Evolutionary conservation across 345 rosid species (phyloP).

Genomic region (Eucalyptus melliodora): DNA sequence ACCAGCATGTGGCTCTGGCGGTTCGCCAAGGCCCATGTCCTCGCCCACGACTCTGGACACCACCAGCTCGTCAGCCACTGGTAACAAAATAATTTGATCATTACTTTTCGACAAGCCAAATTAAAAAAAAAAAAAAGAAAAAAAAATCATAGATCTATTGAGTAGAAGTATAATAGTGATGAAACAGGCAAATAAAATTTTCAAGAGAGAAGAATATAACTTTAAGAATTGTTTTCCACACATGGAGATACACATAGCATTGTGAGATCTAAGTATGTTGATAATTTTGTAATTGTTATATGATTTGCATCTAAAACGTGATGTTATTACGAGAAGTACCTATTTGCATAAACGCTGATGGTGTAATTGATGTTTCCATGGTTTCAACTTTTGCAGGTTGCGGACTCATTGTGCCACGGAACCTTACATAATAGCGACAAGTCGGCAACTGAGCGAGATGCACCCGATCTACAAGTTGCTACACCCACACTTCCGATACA

Average conservation of each 20-base stretch:
- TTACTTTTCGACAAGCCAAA: not conserved
- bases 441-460: constrained; percentile 57
- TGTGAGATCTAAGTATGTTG: too few species aligned
- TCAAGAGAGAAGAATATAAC: too few species aligned
- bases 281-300: not conserved
- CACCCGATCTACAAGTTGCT: constrained; percentile 54
- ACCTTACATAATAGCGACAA: constrained; percentile 57
- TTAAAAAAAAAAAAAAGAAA: not conserved
- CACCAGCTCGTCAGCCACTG: constrained; percentile 75
- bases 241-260: too few species aligned
- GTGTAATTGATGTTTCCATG: not conserved
- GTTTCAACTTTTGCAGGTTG: constrained; percentile 22
- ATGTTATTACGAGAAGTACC: too few species aligned
- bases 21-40: constrained; percentile 58
- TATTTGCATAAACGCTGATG: too few species aligned
- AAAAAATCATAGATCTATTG: not conserved
- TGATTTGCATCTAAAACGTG: not conserved
- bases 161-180: too few species aligned
- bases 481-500: constrained; percentile 66
- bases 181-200: too few species aligned
- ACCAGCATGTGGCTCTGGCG: constrained; percentile 61
- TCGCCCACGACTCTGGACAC: constrained; percentile 47
- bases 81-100: constrained; percentile 1
- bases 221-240: too few species aligned
- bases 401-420: constrained; percentile 59